These are phyloP conservation scores for Aspergillus jensenii DNA, from an alignment of 2,329 filamentous ascomycete genomes.

Conservation along the genomic window DNA sequence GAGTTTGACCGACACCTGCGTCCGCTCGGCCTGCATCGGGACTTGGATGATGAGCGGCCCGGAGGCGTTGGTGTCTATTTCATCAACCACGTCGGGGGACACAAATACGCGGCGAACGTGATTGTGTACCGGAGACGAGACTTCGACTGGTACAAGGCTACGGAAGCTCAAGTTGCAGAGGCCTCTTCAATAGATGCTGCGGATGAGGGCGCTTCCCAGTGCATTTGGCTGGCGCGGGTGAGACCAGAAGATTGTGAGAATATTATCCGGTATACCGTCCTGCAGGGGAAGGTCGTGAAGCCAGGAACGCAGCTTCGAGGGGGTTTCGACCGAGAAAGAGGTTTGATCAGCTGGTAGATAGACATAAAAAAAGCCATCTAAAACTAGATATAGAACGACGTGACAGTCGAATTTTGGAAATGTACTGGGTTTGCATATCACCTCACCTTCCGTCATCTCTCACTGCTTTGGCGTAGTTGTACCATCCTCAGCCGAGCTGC, in stretches of 20 bases:
- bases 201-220: constrained; percentile 70
- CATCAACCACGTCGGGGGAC: constrained; percentile 91
- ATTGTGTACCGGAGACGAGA: constrained; percentile 75
- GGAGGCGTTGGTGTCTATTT: constrained; percentile 96
- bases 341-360: constrained; percentile 79
- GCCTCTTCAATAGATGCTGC: constrained; percentile 32
- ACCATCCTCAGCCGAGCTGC: neutral
- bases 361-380: neutral
- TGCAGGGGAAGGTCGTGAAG: constrained; percentile 94
- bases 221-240: constrained; percentile 88
- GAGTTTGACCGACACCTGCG: constrained; percentile 89
- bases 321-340: constrained; percentile 81
- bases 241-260: constrained; percentile 90
- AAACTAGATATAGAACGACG: constrained; percentile 4
- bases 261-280: constrained; percentile 80
- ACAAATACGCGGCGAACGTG: constrained; percentile 94
- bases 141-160: constrained; percentile 34
- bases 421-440: neutral
- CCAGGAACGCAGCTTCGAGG: constrained; percentile 80
- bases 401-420: neutral
- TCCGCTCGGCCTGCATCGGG: constrained; percentile 78
- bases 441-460: neutral
- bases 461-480: neutral
- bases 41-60: constrained; percentile 82
- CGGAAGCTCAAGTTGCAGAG: constrained; percentile 22